These are phyloP conservation scores for Penicillium aurantiogriseum DNA, from an alignment of 2,329 filamentous ascomycete genomes.

Conservation along the genomic window DNA sequence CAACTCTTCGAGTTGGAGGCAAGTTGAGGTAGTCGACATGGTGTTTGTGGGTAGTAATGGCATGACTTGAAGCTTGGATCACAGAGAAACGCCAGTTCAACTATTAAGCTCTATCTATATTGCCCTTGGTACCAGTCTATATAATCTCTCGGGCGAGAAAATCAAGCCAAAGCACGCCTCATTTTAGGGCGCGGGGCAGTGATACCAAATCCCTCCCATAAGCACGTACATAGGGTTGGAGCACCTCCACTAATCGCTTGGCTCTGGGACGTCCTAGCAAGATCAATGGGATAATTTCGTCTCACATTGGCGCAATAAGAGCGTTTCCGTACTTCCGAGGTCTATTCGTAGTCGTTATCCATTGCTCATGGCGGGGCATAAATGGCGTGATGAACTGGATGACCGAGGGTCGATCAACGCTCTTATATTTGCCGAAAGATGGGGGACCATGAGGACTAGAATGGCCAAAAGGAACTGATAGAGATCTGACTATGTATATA, in stretches of 20 bases:
- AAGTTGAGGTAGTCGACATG: constrained; percentile 29
- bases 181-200: constrained; percentile 16
- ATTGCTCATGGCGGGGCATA: constrained; percentile 35
- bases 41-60: constrained; percentile 17
- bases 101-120: constrained; percentile 16
- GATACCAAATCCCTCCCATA: constrained; percentile 17
- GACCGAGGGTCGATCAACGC: constrained; percentile 6
- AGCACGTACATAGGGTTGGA: constrained; percentile 16
- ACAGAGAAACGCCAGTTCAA: not conserved
- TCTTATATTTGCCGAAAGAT: not conserved
- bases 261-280: not conserved
- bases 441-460: not conserved
- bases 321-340: constrained; percentile 9
- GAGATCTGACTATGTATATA: not conserved
- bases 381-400: constrained; percentile 31
- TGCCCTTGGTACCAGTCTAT: constrained; percentile 1
- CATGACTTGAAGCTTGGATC: constrained; percentile 9
- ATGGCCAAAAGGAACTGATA: not conserved
- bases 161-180: constrained; percentile 9
- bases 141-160: constrained; percentile 25
- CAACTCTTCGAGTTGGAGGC: constrained; percentile 21
- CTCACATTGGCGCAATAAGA: constrained; percentile 11
- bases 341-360: constrained; percentile 4
- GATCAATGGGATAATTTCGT: constrained; percentile 6
- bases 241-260: constrained; percentile 13